Conservation (phyloP, 805 yeast genomes). For the Wickerhamomyces ciferrii region DNA sequence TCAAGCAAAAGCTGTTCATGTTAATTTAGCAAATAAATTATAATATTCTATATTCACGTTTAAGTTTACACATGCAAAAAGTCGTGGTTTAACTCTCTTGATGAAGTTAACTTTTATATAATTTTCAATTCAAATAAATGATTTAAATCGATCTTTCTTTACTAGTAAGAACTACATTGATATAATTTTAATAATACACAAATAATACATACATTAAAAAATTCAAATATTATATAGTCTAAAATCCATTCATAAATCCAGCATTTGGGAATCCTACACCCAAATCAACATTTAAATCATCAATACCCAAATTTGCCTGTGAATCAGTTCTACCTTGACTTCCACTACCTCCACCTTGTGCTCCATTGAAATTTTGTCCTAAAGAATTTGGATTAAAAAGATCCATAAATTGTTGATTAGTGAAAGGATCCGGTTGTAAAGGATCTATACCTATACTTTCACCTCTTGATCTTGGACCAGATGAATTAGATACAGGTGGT, state of each 20-base stretch:
- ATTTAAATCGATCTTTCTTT: too few species aligned
- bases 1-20: constrained; percentile 63
- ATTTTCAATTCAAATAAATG: not conserved
- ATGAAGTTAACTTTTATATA: not conserved
- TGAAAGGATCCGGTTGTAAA: constrained; percentile 19
- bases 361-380: not conserved
- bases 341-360: not conserved
- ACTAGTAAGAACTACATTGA: not conserved
- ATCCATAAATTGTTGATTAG: constrained; percentile 15
- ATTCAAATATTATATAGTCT: not conserved
- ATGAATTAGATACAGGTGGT: not conserved
- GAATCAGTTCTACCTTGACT: not conserved
- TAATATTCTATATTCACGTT: not conserved
- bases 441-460: constrained; percentile 19
- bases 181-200: not conserved
- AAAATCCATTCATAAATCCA: constrained; percentile 10
- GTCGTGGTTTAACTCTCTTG: too few species aligned
- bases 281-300: constrained; percentile 6
- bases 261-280: constrained; percentile 3
- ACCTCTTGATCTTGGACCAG: constrained; percentile 5
- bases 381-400: constrained; percentile 13
- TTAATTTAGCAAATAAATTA: constrained; percentile 45
- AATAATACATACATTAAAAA: not conserved
- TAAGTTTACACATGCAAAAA: too few species aligned
- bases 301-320: not conserved